Conservation (phyloP, 78 protist species). For the slime mould (Dictyostelium discoideum) region DNA sequence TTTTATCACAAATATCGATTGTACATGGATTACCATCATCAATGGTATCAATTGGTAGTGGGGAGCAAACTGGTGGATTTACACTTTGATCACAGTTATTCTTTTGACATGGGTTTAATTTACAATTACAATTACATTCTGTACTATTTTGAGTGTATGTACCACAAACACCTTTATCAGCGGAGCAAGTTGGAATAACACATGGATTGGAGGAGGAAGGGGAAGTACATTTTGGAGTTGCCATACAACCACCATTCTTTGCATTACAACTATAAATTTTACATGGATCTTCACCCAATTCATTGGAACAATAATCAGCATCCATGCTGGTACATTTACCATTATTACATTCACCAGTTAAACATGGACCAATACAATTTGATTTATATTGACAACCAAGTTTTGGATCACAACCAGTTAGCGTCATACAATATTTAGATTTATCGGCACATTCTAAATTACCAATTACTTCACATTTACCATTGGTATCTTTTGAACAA, state of each 20-base stretch:
- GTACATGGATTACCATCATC: conserved; percentile 47
- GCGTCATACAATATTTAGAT: not conserved
- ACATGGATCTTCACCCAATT: conserved; percentile 41
- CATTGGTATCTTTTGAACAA: not conserved
- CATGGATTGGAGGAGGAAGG: not conserved
- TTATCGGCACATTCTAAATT: not conserved
- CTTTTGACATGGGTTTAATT: not conserved
- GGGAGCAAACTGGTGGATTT: not conserved
- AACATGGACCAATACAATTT: not conserved
- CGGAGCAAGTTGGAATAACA: not conserved
- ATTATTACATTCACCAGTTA: not conserved
- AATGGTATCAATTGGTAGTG: not conserved
- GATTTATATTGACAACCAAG: not conserved
- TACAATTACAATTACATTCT: not conserved
- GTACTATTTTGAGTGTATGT: not conserved
- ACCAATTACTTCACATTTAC: not conserved
- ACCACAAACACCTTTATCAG: not conserved
- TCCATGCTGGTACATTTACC: not conserved
- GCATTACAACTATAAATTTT: conserved; percentile 29
- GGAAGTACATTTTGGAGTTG: not conserved
- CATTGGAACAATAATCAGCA: not conserved
- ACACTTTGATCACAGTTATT: conserved; percentile 6
- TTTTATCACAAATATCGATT: not conserved
- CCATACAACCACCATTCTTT: not conserved
- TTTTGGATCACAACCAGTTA: not conserved